Percentiles rank a stretch among this genome's conserved stretches.
Evolutionary conservation across 2,329 filamentous ascomycete species (phyloP).

Genomic region (Trichophyton schoenleinii): DNA sequence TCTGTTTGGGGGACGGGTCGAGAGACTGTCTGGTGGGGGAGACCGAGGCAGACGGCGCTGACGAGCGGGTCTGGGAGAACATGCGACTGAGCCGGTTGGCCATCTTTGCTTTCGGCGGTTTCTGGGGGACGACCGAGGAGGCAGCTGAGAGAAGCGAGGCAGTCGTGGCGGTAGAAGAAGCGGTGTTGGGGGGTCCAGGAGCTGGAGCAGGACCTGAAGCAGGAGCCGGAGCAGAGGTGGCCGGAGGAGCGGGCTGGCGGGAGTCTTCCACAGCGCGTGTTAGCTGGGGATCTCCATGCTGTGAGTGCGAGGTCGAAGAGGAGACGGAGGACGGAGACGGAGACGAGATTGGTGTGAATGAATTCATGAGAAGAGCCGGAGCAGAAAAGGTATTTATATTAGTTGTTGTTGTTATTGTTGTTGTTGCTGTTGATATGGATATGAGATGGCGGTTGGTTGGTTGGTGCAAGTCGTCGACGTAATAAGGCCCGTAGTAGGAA

Average conservation of each 20-base stretch:
- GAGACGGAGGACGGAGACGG: conserved; percentile 22
- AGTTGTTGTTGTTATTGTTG: no score
- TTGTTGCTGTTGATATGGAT: conserved; percentile 13
- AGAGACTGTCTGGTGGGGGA: conserved; percentile 18
- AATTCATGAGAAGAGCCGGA: conserved; percentile 24
- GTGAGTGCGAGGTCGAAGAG: conserved; percentile 22
- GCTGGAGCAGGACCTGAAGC: background rate
- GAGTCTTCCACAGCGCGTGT: conserved; percentile 33
- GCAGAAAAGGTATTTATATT: no score
- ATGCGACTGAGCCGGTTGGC: conserved; percentile 35
- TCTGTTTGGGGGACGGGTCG: background rate
- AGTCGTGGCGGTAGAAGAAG: background rate
- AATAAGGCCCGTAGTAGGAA: background rate
- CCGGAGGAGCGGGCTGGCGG: conserved; percentile 21
- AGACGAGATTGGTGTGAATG: conserved; percentile 30
- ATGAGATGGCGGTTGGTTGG: background rate
- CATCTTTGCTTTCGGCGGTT: conserved; percentile 31
- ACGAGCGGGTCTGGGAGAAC: conserved; percentile 30
- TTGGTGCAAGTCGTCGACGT: background rate
- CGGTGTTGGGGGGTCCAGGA: conserved; percentile 7
- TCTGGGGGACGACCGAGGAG: conserved; percentile 18
- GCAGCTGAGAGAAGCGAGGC: background rate
- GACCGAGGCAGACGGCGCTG: conserved; percentile 14
- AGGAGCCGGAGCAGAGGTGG: conserved; percentile 6
- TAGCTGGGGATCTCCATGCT: conserved; percentile 22